Evolutionary conservation across 169 alveolate genomes (phyloP), one percentile per base, ranked within the genome.

Genomic region (Theileria parva): DNA sequence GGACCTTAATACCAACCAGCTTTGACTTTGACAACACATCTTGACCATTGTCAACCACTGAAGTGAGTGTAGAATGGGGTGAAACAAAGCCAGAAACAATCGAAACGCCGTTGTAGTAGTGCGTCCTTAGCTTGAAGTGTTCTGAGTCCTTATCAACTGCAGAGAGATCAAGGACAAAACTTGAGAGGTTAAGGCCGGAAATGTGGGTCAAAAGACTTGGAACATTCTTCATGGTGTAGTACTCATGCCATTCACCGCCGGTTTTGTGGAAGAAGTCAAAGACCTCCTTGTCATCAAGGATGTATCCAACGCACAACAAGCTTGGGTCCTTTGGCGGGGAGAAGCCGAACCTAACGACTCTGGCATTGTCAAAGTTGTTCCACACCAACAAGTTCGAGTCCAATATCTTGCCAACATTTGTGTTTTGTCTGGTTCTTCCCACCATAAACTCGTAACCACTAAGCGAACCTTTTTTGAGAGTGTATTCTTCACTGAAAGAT

Each of bases 371-470:
- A 21, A 28, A 23, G 39, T 63, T 15, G 32, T 21, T 63, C 71
- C 71, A 63, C 32, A 63, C 71, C 50, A 63, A 23, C 39, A 30
- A 21, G 71, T 63, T 39, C 25, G 53, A 32, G 39, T 63, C 71
- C 39, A 19, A 13, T 39, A 63, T 39, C 4, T 21, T 15, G 0
- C 25, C 32, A 32, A 63, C 23, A 19, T 28, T 15, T 6, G 13
- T 63, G 50, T 63, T 12, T 21, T 7, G 25, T 30, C 19, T 63
- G 13, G 44, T 39, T 30, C 19, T 63, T 19, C 32, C 39, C 37
- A 63, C 50, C 23, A 21, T 39, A 39, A 28, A 63, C 51, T 63
- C 71, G 50, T 27, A 32, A 13, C 71, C 71, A 8, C 32, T 15
- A 32, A 28, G 44, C 51, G 32, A 28, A 32, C 2, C 51, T 25